These are phyloP conservation scores for Saprolegnia parasitica DNA, from an alignment of 352 stramenopile genomes.

Conservation along the genomic window DNA sequence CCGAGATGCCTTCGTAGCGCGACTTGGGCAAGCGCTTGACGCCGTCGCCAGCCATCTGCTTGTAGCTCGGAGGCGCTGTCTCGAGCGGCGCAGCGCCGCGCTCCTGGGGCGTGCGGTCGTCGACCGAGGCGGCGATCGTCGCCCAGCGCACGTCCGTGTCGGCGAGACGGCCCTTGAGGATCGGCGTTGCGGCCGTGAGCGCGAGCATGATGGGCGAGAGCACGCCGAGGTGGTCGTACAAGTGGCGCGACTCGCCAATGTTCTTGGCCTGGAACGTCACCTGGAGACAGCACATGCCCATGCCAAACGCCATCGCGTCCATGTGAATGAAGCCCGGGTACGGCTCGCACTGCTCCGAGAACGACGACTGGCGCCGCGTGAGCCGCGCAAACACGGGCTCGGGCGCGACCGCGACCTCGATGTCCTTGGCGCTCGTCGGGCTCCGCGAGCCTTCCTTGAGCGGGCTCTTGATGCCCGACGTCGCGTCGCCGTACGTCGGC, in stretches of 20 bases:
- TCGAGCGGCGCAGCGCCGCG: conserved; percentile 42
- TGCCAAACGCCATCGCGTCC: conserved; percentile 99
- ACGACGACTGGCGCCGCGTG: conserved; percentile 24
- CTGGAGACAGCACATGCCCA: conserved; percentile 99
- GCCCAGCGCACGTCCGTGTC: conserved; percentile 94
- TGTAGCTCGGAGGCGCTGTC: conserved; percentile 62
- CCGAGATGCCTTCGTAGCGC: conserved; percentile 88
- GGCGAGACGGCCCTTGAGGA: conserved; percentile 92
- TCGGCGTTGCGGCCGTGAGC: conserved; percentile 97
- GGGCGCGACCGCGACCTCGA: neutral
- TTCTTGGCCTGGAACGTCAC: conserved; percentile 98
- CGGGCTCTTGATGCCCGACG: conserved; percentile 1
- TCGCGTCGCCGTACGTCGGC: conserved; percentile 71
- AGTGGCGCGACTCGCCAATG: conserved; percentile 96
- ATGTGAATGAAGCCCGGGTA: conserved; percentile 95
- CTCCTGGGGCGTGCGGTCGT: conserved; percentile 90
- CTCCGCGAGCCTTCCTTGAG: neutral
- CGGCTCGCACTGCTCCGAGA: conserved; percentile 43
- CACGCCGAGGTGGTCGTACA: conserved; percentile 99
- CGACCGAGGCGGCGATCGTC: conserved; percentile 96
- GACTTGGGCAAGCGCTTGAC: conserved; percentile 93
- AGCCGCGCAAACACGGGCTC: neutral
- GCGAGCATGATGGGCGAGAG: conserved; percentile 98
- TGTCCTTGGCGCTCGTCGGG: neutral
- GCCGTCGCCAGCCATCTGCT: conserved; percentile 91